These are phyloP conservation scores for Clarireedia paspali DNA, from an alignment of 2,329 filamentous ascomycete species.

Conservation along the genomic window DNA sequence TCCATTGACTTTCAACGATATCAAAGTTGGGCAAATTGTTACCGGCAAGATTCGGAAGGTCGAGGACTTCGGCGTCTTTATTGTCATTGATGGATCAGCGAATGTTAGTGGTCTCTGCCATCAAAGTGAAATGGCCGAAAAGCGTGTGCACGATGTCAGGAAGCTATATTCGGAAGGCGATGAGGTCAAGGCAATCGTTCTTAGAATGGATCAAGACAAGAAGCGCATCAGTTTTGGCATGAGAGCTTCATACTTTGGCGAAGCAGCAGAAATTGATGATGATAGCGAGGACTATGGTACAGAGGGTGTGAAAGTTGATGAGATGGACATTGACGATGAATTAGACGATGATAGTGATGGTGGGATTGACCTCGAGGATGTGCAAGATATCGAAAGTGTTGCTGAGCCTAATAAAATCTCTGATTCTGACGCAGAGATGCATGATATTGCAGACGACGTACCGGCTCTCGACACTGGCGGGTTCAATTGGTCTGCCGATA, in stretches of 20 bases:
- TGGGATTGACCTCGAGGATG: slow-evolving; percentile 24
- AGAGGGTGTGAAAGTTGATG: slow-evolving; percentile 35
- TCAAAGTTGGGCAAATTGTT: slow-evolving; percentile 72
- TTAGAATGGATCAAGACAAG: slow-evolving; percentile 68
- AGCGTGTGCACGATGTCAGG: slow-evolving; percentile 71
- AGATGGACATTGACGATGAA: slow-evolving; percentile 38
- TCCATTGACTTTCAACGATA: slow-evolving; percentile 64
- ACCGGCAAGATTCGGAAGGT: slow-evolving; percentile 91
- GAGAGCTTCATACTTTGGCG: slow-evolving; percentile 84
- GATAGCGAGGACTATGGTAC: slow-evolving; percentile 40
- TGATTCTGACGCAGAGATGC: slow-evolving; percentile 30
- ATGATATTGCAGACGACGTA: slow-evolving; percentile 23
- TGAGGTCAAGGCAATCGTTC: slow-evolving; percentile 81
- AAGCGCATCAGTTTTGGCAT: slow-evolving; percentile 81
- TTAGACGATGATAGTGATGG: slow-evolving; percentile 35
- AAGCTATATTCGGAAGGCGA: slow-evolving; percentile 89
- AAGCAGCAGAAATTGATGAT: slow-evolving; percentile 43
- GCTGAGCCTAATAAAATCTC: slow-evolving; percentile 22
- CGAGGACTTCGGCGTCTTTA: slow-evolving; percentile 90
- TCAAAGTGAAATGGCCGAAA: slow-evolving; percentile 83
- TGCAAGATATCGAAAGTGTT: slow-evolving; percentile 36
- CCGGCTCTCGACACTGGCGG: slow-evolving; percentile 63
- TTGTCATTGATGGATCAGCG: slow-evolving; percentile 76
- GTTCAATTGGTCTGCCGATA: slow-evolving; percentile 80
- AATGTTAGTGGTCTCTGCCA: slow-evolving; percentile 94